Conservation (phyloP, 345 rosid species). For the Psidium friedrichsthalianum region DNA sequence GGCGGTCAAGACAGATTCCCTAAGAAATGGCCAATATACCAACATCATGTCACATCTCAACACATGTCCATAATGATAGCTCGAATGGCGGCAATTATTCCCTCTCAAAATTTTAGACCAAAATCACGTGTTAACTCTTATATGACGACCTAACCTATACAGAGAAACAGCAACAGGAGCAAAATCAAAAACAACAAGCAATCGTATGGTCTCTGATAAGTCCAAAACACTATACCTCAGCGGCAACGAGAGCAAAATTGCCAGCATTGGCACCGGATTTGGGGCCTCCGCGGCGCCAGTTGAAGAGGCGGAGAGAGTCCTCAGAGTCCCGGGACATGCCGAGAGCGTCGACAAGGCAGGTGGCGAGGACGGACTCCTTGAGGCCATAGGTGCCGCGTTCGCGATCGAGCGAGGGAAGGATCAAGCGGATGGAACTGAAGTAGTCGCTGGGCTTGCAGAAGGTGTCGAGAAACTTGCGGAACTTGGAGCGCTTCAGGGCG, state of each 20-base stretch:
- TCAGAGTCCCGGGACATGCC: slow-evolving; percentile 83
- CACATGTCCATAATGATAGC: background rate
- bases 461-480: slow-evolving; percentile 79
- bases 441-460: slow-evolving; percentile 64
- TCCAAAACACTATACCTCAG: slow-evolving; percentile 34
- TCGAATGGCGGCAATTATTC: background rate
- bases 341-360: slow-evolving; percentile 73
- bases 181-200: background rate
- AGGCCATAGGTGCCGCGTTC: slow-evolving; percentile 90
- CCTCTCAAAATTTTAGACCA: background rate
- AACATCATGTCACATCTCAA: background rate
- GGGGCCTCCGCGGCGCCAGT: slow-evolving; percentile 94
- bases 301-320: slow-evolving; percentile 76
- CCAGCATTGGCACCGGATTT: slow-evolving; percentile 73
- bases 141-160: background rate
- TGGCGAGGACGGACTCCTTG: slow-evolving; percentile 88
- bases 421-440: slow-evolving; percentile 64
- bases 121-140: background rate
- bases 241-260: slow-evolving; percentile 62
- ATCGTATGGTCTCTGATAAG: background rate
- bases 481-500: slow-evolving; percentile 71
- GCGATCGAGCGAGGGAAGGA: slow-evolving; percentile 76
- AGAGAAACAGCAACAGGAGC: background rate
- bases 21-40: background rate
- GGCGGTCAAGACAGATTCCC: background rate